phyloP scores from a whole-genome alignment of 192 early-diverging fungal species.

The Rhizophagus prolifer region DNA sequence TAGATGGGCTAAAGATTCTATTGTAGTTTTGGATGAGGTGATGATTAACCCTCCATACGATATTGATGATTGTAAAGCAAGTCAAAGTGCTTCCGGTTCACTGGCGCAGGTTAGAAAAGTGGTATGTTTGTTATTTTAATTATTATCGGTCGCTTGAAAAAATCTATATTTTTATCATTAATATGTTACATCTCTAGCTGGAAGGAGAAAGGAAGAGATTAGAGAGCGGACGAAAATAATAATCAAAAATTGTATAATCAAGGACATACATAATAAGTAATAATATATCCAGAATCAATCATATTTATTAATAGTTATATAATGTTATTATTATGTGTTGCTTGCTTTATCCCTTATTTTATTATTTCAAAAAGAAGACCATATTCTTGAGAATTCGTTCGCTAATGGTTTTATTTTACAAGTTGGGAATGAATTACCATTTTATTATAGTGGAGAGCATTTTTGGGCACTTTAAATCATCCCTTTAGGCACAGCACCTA shows the following conservation, averaged over 20 bases:
- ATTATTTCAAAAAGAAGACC: neutral
- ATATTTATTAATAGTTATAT: neutral
- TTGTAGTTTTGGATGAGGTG: constrained; percentile 82
- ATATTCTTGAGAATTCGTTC: no score
- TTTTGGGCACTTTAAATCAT: neutral
- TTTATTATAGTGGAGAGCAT: neutral
- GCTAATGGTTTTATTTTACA: no score
- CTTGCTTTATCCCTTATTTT: neutral
- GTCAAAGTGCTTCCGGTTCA: constrained; percentile 50
- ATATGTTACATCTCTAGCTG: constrained; percentile 37
- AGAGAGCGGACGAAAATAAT: constrained; percentile 39
- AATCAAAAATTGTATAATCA: neutral
- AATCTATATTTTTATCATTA: neutral
- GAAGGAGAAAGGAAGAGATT: constrained; percentile 49
- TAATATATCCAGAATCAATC: neutral
- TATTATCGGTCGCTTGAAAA: neutral
- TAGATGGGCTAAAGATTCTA: constrained; percentile 69
- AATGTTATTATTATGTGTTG: neutral
- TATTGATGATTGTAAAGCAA: constrained; percentile 66
- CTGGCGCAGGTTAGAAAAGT: constrained; percentile 77
- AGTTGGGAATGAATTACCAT: neutral
- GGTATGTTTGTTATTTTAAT: constrained; percentile 39
- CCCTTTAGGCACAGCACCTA: neutral
- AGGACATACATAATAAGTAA: neutral
- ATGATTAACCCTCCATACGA: constrained; percentile 73